Percentiles rank a stretch among this genome's conserved stretches.
These are phyloP conservation scores for Boletus sp. DNA, from an alignment of 768 basidiomycete genomes.

Conservation along the genomic window DNA sequence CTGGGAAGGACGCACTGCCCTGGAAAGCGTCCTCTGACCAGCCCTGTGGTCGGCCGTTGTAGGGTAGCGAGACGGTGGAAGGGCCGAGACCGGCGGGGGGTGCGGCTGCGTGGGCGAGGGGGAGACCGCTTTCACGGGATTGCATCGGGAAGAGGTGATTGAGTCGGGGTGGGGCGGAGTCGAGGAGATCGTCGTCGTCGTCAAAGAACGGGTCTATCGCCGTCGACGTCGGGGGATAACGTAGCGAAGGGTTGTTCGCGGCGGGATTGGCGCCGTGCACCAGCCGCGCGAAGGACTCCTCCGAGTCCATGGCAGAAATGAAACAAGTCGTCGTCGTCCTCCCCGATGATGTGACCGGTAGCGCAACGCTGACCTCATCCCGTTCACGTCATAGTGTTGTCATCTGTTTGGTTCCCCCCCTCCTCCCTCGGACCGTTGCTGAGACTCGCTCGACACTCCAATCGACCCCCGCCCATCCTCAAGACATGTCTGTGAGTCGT, in stretches of 20 bases:
- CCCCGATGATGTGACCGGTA: neutral
- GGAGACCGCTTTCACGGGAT: slow-evolving; percentile 49
- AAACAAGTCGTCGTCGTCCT: slow-evolving; percentile 3
- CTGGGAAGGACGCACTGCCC: slow-evolving; percentile 41
- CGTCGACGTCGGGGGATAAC: slow-evolving; percentile 51
- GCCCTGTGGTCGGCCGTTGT: slow-evolving; percentile 51
- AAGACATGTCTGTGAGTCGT: slow-evolving; percentile 24
- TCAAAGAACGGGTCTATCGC: slow-evolving; percentile 80
- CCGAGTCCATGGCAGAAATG: slow-evolving; percentile 16
- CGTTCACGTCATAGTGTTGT: slow-evolving; percentile 6
- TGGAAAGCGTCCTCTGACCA: slow-evolving; percentile 66
- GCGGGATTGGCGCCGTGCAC: slow-evolving; percentile 29
- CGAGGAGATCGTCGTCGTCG: slow-evolving; percentile 58
- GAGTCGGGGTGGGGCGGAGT: neutral
- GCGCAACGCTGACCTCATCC: slow-evolving; percentile 6
- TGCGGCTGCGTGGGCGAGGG: slow-evolving; percentile 55
- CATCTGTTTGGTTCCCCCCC: slow-evolving; percentile 5
- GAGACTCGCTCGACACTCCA: neutral
- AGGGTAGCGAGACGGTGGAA: slow-evolving; percentile 43
- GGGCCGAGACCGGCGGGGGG: slow-evolving; percentile 55
- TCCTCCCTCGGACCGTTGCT: neutral
- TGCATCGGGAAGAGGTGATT: slow-evolving; percentile 31
- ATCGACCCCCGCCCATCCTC: slow-evolving; percentile 1
- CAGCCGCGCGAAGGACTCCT: slow-evolving; percentile 29
- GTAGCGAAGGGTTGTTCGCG: slow-evolving; percentile 16